Conservation (phyloP, 192 early-diverging fungal species). For the Coemansia sp. region DNA sequence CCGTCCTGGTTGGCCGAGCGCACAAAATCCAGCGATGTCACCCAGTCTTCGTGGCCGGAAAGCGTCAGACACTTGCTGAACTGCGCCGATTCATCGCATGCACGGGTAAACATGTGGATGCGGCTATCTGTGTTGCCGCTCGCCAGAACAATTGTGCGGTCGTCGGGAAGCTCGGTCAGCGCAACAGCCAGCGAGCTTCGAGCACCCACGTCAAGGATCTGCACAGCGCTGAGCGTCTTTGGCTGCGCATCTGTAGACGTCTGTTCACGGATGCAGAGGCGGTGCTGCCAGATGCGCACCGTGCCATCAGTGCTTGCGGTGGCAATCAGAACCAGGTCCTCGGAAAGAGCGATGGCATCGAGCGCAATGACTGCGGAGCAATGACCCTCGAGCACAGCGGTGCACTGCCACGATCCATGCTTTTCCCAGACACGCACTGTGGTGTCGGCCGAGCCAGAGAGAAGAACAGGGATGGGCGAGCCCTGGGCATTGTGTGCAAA, state of each 20-base stretch:
- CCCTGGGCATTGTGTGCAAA: constrained; percentile 60
- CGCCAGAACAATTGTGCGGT: constrained; percentile 62
- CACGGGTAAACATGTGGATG: constrained; percentile 67
- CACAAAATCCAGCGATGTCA: constrained; percentile 75
- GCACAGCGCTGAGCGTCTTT: constrained; percentile 58
- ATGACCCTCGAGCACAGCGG: constrained; percentile 69
- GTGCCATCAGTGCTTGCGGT: constrained; percentile 29
- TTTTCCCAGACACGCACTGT: constrained; percentile 75
- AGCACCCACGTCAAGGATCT: constrained; percentile 66
- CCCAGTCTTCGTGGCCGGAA: constrained; percentile 93
- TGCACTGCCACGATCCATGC: constrained; percentile 59
- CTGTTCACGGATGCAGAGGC: neutral
- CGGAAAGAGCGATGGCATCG: constrained; percentile 23
- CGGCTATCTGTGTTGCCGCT: constrained; percentile 81
- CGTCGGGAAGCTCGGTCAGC: constrained; percentile 58
- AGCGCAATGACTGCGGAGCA: constrained; percentile 65
- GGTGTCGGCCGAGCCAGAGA: constrained; percentile 79
- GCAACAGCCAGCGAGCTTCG: constrained; percentile 70
- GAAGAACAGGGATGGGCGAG: constrained; percentile 59
- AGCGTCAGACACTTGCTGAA: constrained; percentile 69
- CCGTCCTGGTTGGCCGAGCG: constrained; percentile 54
- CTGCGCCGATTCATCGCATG: constrained; percentile 26
- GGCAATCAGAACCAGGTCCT: constrained; percentile 11
- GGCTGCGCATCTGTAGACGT: neutral
- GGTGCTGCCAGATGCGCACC: constrained; percentile 27